These are phyloP conservation scores for Globisporangium polare DNA, from an alignment of 352 stramenopile genomes.

Conservation along the genomic window DNA sequence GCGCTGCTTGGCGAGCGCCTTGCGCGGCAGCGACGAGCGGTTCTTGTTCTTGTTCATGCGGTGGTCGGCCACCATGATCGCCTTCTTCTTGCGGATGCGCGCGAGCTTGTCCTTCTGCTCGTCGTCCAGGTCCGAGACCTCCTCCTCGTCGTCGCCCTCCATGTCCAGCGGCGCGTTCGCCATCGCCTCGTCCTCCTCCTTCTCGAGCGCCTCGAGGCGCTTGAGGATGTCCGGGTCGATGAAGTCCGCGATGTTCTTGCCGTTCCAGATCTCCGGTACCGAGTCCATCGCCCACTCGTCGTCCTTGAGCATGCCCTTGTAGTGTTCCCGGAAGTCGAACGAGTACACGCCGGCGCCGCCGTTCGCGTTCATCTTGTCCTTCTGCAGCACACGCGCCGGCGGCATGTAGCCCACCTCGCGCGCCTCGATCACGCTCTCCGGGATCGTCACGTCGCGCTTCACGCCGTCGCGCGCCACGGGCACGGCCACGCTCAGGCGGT, in stretches of 20 bases:
- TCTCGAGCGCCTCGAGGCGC: constrained; percentile 94
- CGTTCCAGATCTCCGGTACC: constrained; percentile 99
- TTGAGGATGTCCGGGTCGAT: constrained; percentile 98
- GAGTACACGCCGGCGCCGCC: constrained; percentile 97
- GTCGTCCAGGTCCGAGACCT: constrained; percentile 92
- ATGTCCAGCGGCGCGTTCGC: constrained; percentile 88
- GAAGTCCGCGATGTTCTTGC: constrained; percentile 99
- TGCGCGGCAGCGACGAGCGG: constrained; percentile 86
- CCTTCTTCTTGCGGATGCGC: constrained; percentile 83
- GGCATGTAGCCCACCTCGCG: constrained; percentile 50
- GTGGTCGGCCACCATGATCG: constrained; percentile 78
- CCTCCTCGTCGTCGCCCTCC: constrained; percentile 76
- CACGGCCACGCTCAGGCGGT: constrained; percentile 94
- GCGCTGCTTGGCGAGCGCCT: constrained; percentile 74
- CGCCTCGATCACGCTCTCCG: constrained; percentile 87
- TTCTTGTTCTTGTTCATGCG: constrained; percentile 96
- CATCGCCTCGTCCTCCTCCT: constrained; percentile 96
- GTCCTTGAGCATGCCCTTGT: constrained; percentile 93
- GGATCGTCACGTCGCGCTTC: constrained; percentile 91
- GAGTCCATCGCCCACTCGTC: constrained; percentile 96
- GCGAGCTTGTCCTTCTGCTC: constrained; percentile 92
- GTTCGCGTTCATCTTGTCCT: constrained; percentile 92
- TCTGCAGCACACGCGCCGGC: constrained; percentile 53
- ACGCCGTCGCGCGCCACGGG: constrained; percentile 92
- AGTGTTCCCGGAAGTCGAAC: constrained; percentile 97